These are phyloP conservation scores for Stemphylium beticola DNA, from an alignment of 2,329 filamentous ascomycete genomes.

Conservation along the genomic window DNA sequence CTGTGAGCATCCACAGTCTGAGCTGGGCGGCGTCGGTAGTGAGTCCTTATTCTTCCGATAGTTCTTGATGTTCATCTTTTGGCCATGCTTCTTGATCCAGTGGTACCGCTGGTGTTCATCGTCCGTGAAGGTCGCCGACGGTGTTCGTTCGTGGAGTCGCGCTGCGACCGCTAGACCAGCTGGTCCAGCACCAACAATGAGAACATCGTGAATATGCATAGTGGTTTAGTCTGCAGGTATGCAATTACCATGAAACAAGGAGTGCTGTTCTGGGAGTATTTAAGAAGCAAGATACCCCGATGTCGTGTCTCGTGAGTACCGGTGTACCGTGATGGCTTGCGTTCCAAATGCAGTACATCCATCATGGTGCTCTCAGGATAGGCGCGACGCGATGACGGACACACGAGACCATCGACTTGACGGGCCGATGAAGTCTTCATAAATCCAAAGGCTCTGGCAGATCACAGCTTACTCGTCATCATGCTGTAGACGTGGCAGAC, in stretches of 20 bases:
- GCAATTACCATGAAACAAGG: too few relatives aligned
- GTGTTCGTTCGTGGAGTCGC: conserved; percentile 72
- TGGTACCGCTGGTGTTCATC: conserved; percentile 82
- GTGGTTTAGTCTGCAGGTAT: background rate
- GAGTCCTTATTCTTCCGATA: conserved; percentile 52
- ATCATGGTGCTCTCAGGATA: conserved; percentile 33
- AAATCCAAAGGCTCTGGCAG: background rate
- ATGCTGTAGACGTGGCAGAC: background rate
- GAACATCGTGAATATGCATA: conserved; percentile 63
- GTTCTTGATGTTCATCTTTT: conserved; percentile 64
- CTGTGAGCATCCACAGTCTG: conserved; percentile 23
- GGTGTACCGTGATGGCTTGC: conserved; percentile 32
- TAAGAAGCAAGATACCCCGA: background rate
- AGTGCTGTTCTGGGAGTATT: background rate
- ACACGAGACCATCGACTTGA: background rate
- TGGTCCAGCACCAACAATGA: conserved; percentile 75
- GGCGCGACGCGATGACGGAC: background rate
- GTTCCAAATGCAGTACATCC: conserved; percentile 14
- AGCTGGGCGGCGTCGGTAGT: conserved; percentile 29
- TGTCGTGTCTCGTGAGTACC: conserved; percentile 2
- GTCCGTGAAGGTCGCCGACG: conserved; percentile 81
- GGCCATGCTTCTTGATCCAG: conserved; percentile 72
- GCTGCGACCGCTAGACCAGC: conserved; percentile 77
- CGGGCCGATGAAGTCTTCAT: background rate
- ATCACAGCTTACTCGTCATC: background rate